These are phyloP conservation scores for Aspergillus indologenus DNA, from an alignment of 495 filamentous ascomycete species.

Conservation along the genomic window DNA sequence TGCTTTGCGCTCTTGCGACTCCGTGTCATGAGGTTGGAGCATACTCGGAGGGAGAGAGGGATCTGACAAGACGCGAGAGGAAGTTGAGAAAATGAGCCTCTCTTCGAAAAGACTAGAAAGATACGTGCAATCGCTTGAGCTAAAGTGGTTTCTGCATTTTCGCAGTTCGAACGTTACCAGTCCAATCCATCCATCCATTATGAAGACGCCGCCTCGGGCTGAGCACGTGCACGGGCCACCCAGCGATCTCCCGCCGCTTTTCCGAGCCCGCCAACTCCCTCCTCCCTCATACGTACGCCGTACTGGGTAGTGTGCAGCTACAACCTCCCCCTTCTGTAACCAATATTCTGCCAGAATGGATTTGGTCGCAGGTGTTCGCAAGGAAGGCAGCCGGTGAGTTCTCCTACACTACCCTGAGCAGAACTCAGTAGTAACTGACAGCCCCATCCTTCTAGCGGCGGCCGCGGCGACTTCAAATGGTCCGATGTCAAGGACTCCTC, in stretches of 20 bases:
- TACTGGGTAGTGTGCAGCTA: too few species aligned
- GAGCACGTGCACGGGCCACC: slow-evolving; percentile 23
- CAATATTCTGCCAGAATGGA: slow-evolving; percentile 61
- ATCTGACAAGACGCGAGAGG: background rate
- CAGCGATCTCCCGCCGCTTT: background rate
- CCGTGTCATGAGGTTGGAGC: background rate
- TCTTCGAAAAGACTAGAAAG: background rate
- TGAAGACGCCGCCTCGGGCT: slow-evolving; percentile 27
- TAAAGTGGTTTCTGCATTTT: background rate
- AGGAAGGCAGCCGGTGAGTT: slow-evolving; percentile 76
- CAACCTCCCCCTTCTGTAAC: background rate
- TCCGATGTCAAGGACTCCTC: slow-evolving; percentile 81
- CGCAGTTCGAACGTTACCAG: background rate
- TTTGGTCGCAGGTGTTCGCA: slow-evolving; percentile 86
- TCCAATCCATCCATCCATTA: too few species aligned
- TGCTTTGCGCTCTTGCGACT: background rate
- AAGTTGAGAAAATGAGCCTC: too few species aligned
- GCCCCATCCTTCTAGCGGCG: slow-evolving; percentile 56
- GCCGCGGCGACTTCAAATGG: slow-evolving; percentile 92
- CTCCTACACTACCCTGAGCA: background rate
- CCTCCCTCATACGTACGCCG: too few species aligned
- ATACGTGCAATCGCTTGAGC: background rate
- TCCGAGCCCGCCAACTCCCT: too few species aligned
- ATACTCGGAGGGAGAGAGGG: background rate
- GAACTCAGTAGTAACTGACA: background rate